phyloP scores from a whole-genome alignment of 1,284 basidiomycete species.

The Megacollybia platyphylla region DNA sequence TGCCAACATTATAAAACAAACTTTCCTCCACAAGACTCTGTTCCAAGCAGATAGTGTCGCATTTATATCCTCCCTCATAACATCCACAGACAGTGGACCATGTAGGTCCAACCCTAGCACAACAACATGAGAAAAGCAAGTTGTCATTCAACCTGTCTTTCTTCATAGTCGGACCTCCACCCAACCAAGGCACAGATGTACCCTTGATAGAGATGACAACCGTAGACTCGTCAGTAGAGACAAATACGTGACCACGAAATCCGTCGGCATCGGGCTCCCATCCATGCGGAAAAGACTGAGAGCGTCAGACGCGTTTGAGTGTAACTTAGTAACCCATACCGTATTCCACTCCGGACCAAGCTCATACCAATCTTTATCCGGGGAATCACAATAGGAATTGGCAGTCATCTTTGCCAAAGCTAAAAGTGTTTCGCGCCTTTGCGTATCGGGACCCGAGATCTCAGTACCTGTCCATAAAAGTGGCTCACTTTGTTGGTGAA shows the following conservation, averaged over 20 bases:
- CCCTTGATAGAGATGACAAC: slow-evolving; percentile 89
- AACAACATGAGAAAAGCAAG: slow-evolving; percentile 83
- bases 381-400: slow-evolving; percentile 56
- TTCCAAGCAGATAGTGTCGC: slow-evolving; percentile 66
- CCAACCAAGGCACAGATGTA: slow-evolving; percentile 73
- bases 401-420: slow-evolving; percentile 72
- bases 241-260: slow-evolving; percentile 83
- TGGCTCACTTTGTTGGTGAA: slow-evolving; percentile 28
- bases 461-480: slow-evolving; percentile 36
- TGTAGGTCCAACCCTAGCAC: slow-evolving; percentile 74
- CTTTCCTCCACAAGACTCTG: slow-evolving; percentile 64
- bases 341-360: slow-evolving; percentile 46
- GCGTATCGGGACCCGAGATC: slow-evolving; percentile 40
- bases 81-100: slow-evolving; percentile 84
- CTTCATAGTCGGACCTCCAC: slow-evolving; percentile 51
- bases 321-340: slow-evolving; percentile 16
- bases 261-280: slow-evolving; percentile 84
- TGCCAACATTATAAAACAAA: slow-evolving; percentile 66
- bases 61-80: slow-evolving; percentile 54
- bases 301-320: slow-evolving; percentile 7
- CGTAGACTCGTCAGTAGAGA: slow-evolving; percentile 69
- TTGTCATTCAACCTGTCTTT: slow-evolving; percentile 87
- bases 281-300: slow-evolving; percentile 65
- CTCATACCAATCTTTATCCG: slow-evolving; percentile 49
- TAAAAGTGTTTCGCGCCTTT: slow-evolving; percentile 53